Evolutionary conservation across 208 protist species (phyloP), one percentile per base, ranked within the genome.

Genomic region (Leishmania turanica): DNA sequence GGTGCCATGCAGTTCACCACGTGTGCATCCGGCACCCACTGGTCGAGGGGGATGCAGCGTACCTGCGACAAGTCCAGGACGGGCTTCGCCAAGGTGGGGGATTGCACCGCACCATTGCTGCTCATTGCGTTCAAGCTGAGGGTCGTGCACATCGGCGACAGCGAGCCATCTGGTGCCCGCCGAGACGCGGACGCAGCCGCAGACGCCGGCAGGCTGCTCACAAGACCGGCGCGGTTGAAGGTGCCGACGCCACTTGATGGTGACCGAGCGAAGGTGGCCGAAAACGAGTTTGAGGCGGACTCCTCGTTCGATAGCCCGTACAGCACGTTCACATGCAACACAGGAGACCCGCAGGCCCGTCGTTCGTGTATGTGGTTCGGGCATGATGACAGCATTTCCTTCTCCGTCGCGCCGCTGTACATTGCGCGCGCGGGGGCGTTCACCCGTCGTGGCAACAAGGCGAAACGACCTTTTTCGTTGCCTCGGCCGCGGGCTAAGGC

Each of bases 1-100:
- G 92, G 94, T 4, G 91, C 89, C 92, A 96, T 97, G 82, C 94
- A 97, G 64, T 90, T 93, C 62, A 93, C 82, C 17, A 97, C 91
- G 51, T 91, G 88, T 27, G 88, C 87, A 34, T 96, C 92, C 3
- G 94, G 89, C n/a, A 96, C 81, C 88, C 88, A 97, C 79, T 88
- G 88, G 24, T 90, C 79, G 24, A 77, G 31, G 3, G 90, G 87
- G 51, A 88, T 92, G 74, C 88, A 96, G 27, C 92, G 89, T 53
- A 97, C 89, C 64, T 74, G 71, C 17, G 81, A 45, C 1, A 87
- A 82, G 37, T 88, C 89, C 13, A 97, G 84, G 13, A 84, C 88
- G 9, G 93, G 93, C 76, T 97, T 97, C 37, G 89, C 77, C 34
- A 97, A 76, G 34, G 80, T 51, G 3, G 73, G 82, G 5, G 81